Base-by-base conservation (phyloP, 495 filamentous ascomycete species). In the Penicillium silybi region DNA sequence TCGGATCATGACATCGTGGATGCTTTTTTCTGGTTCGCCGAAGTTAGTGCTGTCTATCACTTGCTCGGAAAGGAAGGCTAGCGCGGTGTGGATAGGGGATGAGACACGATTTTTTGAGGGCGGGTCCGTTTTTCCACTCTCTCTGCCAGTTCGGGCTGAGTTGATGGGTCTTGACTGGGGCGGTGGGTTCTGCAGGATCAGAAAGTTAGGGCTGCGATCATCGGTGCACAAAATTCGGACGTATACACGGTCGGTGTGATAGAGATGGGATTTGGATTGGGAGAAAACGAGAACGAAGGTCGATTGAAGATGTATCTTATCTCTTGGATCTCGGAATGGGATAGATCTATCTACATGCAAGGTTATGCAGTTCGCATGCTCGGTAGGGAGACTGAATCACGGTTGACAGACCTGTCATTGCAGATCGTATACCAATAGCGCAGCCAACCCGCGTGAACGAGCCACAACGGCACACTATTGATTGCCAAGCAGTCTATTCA, bases 161-260 rank as follows among this genome's bases (percentile, higher is more conserved):
- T 17, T 5, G 16, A 18, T 18, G 16, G 16, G n/a, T 41, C 16
- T 27, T 37, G 6, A 4, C 18, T 23, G n/a, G 7, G 23, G 43
- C 43, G 32, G 52, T 39, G 48, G 40, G 26, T 53, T 50, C 35
- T 25, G 26, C 42, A 47, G 35, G n/a, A 52, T 52, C 52, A 27
- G 56, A 53, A 56, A 56, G 38, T 41, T 19, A 16, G 41, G 20
- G 40, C 48, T 52, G 15, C 20, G 57, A 56, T 56, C 53, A 23
- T 41, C 48, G 43, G 11, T 10, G 29, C 6, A 4, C 29, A 11
- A 11, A 1, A 13, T 32, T 13, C 9, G 6, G 1, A 13, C 13
- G 11, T 13, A 10, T 10, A 32, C 11, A 13, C 11, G 26, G 9
- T 32, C 26, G 26, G 10, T 3, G 11, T 32, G 10, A 32, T 13